These are phyloP conservation scores for Colletotrichum sp. DNA, from an alignment of 2,329 filamentous ascomycete genomes.

Conservation along the genomic window DNA sequence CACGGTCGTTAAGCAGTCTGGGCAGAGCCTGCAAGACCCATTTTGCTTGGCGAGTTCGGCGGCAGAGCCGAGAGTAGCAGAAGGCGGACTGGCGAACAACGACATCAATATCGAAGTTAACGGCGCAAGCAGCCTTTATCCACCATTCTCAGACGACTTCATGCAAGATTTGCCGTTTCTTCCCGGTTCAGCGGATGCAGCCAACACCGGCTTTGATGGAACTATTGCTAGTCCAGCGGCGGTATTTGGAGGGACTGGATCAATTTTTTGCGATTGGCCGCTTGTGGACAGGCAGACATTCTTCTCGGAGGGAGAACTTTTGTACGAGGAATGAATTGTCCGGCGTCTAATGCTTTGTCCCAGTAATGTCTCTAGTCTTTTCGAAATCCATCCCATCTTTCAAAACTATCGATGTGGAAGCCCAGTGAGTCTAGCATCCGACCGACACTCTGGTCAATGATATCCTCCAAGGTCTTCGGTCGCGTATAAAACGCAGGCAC, in stretches of 20 bases:
- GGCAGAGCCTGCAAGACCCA: not conserved
- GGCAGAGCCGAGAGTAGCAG: not conserved
- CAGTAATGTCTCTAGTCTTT: not conserved
- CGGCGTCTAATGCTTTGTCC: not conserved
- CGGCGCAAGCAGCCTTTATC: not conserved
- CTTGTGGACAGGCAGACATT: not conserved
- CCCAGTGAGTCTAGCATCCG: constrained; percentile 50
- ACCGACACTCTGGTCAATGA: constrained; percentile 50
- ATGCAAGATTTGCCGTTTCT: not conserved
- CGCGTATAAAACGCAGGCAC: constrained; percentile 49
- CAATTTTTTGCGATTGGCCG: not conserved
- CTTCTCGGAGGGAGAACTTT: not conserved
- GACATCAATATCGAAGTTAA: not conserved
- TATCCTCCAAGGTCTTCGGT: constrained; percentile 41
- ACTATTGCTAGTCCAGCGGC: not conserved
- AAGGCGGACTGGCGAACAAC: not conserved
- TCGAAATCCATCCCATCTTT: constrained; percentile 38
- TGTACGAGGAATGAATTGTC: not conserved
- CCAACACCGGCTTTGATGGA: not conserved
- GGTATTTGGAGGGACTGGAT: not conserved
- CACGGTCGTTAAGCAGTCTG: not conserved
- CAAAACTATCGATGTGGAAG: constrained; percentile 43
- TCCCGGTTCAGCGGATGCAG: not conserved
- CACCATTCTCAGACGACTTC: not conserved
- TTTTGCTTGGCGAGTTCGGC: not conserved